Evolutionary conservation across 768 basidiomycete genomes (phyloP).

Genomic region (Harrya chromipes): DNA sequence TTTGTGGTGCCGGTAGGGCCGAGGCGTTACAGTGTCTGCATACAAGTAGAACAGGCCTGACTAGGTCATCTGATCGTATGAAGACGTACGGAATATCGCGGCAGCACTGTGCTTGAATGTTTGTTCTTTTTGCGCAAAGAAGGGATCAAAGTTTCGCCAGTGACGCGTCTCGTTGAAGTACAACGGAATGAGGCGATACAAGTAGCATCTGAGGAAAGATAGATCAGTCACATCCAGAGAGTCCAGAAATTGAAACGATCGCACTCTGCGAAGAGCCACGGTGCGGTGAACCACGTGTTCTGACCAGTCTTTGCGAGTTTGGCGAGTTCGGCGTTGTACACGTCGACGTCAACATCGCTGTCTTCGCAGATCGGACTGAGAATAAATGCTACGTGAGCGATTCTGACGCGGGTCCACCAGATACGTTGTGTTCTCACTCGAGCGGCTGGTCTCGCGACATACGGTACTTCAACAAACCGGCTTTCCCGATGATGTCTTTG

Average conservation of each 20-base stretch:
- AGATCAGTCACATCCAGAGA: no score
- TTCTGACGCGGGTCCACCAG: no score
- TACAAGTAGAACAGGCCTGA: no score
- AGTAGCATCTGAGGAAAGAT: conserved; percentile 54
- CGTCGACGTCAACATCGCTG: conserved; percentile 60
- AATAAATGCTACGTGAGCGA: neutral
- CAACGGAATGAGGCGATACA: conserved; percentile 81
- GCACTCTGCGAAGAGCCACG: conserved; percentile 97
- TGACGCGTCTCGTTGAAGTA: conserved; percentile 63
- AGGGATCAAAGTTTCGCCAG: conserved; percentile 84
- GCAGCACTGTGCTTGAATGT: conserved; percentile 76
- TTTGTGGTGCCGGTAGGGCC: no score
- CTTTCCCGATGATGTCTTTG: conserved; percentile 67
- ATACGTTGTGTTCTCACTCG: conserved; percentile 44
- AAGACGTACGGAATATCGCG: conserved; percentile 70
- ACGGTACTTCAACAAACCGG: conserved; percentile 80
- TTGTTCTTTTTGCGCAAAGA: conserved; percentile 71
- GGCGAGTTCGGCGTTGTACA: conserved; percentile 76
- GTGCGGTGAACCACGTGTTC: conserved; percentile 86
- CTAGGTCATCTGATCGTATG: neutral
- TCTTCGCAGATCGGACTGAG: conserved; percentile 70
- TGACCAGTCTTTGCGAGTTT: conserved; percentile 43
- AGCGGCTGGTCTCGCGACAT: conserved; percentile 76
- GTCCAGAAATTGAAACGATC: conserved; percentile 21
- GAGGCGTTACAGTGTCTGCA: no score